Conservation (phyloP, 2,329 filamentous ascomycete species). For the Thielaviopsis ethacetica region DNA sequence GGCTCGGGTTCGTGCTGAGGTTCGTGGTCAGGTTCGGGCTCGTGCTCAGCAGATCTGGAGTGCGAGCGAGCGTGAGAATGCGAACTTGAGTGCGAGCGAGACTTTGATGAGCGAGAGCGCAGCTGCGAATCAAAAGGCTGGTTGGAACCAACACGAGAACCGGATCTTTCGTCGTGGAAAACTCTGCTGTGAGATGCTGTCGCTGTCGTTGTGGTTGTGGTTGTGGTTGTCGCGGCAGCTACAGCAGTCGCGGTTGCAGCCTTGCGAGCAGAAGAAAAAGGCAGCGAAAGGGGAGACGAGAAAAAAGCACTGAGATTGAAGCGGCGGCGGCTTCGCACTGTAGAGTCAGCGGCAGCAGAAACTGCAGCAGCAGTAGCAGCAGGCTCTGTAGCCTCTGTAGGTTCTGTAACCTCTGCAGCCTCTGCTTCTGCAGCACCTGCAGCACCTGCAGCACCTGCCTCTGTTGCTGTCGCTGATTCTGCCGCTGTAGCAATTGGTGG, state of each 20-base stretch:
- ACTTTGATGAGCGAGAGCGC: not conserved
- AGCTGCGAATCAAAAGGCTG: not conserved
- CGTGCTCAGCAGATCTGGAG: not conserved
- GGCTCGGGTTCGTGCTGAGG: no score
- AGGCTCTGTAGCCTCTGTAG: not conserved
- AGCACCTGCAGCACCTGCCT: not conserved
- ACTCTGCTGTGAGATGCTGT: not conserved
- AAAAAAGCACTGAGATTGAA: conserved; percentile 40
- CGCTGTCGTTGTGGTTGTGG: not conserved
- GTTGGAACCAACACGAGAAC: not conserved
- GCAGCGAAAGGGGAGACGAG: conserved; percentile 34
- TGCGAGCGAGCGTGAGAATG: not conserved
- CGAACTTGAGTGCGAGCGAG: not conserved
- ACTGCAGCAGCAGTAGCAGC: no score
- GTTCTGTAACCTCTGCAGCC: not conserved
- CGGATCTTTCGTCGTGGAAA: not conserved
- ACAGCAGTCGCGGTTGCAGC: conserved; percentile 10
- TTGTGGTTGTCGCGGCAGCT: conserved; percentile 2
- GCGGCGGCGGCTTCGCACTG: conserved; percentile 15
- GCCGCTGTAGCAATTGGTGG: not conserved
- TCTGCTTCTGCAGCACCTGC: not conserved
- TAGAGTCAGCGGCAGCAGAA: not conserved
- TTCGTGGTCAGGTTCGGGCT: not conserved
- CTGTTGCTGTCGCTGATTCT: not conserved
- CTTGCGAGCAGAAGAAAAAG: conserved; percentile 11